Evolutionary conservation across 345 rosid genomes (phyloP).

Genomic region (Heritiera fomes): DNA sequence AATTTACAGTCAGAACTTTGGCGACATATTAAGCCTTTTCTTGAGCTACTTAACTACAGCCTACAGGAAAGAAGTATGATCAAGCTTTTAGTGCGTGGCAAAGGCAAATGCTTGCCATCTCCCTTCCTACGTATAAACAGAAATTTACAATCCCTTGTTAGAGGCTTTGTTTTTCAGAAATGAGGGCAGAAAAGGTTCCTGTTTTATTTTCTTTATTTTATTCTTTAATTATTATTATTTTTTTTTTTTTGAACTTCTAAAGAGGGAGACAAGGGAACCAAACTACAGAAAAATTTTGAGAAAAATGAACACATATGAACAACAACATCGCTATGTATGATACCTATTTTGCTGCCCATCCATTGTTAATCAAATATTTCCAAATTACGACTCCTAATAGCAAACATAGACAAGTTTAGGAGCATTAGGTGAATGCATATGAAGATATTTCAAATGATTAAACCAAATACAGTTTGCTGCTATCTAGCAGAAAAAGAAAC

Average conservation of each 20-base stretch:
- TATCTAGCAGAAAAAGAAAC: slow-evolving; percentile 24
- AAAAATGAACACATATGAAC: neutral
- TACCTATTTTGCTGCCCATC: neutral
- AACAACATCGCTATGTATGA: neutral
- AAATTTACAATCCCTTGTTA: neutral
- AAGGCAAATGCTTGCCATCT: slow-evolving; percentile 1
- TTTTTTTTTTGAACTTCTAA: neutral
- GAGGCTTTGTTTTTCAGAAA: neutral
- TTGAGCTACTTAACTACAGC: neutral
- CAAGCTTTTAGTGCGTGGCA: neutral
- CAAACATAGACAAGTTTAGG: slow-evolving; percentile 19
- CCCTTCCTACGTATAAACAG: neutral
- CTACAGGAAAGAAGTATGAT: neutral
- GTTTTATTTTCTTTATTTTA: neutral
- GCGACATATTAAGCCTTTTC: neutral
- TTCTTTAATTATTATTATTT: no score
- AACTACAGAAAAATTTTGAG: neutral
- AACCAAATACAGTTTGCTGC: slow-evolving; percentile 26
- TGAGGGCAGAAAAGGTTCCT: neutral
- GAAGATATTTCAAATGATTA: slow-evolving; percentile 20
- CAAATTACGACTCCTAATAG: slow-evolving; percentile 12
- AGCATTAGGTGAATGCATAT: slow-evolving; percentile 7
- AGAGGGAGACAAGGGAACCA: neutral
- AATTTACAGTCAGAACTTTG: neutral
- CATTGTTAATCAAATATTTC: slow-evolving; percentile 15